These are phyloP conservation scores for Fusarium foetens DNA, from an alignment of 2,329 filamentous ascomycete species.

Conservation along the genomic window DNA sequence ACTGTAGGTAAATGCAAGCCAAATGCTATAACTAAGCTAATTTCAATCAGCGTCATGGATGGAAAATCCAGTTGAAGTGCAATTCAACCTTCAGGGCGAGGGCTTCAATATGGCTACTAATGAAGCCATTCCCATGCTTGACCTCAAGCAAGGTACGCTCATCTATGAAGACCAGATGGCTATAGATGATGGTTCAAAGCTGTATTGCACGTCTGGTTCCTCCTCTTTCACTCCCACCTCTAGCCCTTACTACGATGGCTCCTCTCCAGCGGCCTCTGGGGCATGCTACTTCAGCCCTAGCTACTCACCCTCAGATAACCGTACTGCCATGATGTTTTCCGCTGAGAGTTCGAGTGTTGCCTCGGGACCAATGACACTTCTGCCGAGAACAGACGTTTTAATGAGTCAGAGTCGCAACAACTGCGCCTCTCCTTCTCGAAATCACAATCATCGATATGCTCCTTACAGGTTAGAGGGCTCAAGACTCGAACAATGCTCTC, in stretches of 20 bases:
- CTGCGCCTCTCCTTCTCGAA: constrained; percentile 74
- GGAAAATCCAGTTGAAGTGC: constrained; percentile 67
- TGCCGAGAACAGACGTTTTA: constrained; percentile 69
- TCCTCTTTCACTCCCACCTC: constrained; percentile 79
- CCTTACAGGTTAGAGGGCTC: no score
- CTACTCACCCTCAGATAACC: constrained; percentile 73
- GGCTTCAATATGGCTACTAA: constrained; percentile 69
- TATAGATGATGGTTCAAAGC: constrained; percentile 62
- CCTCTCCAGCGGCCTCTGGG: constrained; percentile 73
- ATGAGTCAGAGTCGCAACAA: constrained; percentile 73
- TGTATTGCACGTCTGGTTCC: constrained; percentile 75
- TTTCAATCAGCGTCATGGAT: constrained; percentile 53
- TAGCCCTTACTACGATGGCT: constrained; percentile 73
- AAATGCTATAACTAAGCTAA: constrained; percentile 19
- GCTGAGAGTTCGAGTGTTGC: constrained; percentile 77
- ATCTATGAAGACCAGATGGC: constrained; percentile 62
- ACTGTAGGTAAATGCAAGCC: constrained; percentile 53
- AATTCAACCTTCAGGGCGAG: constrained; percentile 63
- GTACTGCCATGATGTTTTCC: constrained; percentile 75
- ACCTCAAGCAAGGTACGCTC: constrained; percentile 63
- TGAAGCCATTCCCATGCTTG: constrained; percentile 70
- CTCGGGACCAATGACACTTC: constrained; percentile 73
- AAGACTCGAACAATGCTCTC: no score
- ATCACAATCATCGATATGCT: constrained; percentile 63
- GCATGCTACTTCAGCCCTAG: constrained; percentile 73